Evolutionary conservation across 2,329 filamentous ascomycete species (phyloP).

Genomic region (Massarina eburnea): DNA sequence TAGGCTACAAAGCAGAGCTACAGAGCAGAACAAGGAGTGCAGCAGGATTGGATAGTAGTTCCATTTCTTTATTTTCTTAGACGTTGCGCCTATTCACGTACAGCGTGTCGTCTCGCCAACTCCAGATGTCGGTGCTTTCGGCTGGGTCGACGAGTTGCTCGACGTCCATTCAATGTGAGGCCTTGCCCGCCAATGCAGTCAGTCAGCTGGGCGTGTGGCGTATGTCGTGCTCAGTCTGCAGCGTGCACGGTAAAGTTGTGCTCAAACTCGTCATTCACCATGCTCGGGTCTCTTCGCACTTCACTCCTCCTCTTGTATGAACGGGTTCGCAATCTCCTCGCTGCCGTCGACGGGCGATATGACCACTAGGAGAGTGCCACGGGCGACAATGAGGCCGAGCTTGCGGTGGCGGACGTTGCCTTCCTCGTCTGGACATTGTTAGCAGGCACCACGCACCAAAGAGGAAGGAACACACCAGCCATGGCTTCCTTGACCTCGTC

Average conservation of each 20-base stretch:
- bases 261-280: neutral
- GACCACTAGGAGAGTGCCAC: slow-evolving; percentile 88
- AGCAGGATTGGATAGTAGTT: no score
- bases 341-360: slow-evolving; percentile 93
- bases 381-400: slow-evolving; percentile 81
- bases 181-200: no score
- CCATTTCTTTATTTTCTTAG: no score
- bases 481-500: slow-evolving; percentile 92
- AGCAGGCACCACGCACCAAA: neutral
- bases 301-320: slow-evolving; percentile 66
- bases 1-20: no score
- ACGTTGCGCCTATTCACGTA: no score
- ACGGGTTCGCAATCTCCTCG: slow-evolving; percentile 94
- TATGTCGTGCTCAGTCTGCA: no score
- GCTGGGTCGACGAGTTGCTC: no score
- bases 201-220: no score
- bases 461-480: slow-evolving; percentile 65
- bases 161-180: no score
- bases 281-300: neutral
- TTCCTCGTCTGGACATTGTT: slow-evolving; percentile 72
- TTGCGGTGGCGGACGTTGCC: slow-evolving; percentile 81
- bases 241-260: neutral
- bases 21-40: no score
- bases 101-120: no score
- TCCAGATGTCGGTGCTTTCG: no score